Base-by-base conservation (phyloP, 768 basidiomycete species). In the Trametes villosa region DNA sequence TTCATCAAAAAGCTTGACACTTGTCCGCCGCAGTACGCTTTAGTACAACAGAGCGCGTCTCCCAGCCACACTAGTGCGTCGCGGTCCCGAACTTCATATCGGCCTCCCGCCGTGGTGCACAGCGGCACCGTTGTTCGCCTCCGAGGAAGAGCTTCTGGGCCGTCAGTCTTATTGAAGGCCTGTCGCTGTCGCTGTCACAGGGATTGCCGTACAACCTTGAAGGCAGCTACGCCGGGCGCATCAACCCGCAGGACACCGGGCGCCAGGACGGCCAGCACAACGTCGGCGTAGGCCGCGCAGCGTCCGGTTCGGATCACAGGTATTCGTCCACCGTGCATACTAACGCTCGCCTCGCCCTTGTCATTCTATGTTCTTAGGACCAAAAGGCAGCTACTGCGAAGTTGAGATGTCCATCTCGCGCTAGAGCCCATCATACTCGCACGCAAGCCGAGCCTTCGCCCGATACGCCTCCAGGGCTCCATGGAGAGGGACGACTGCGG, bases 381-480 rank as follows among this genome's bases (percentile, higher is more conserved):
- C 44, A 33, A 47, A 56, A 33, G 47, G 20, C 36, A 40, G 26
- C 52, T 40, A 30, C 31, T 15, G 12, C 12, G 13, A 4, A 13
- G 26, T 34, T 15, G 29, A 60, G 36, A 53, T 46, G 22, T 4
- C 12, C 34, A 48, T 51, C 49, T 42, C 38, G 41, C 20, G 15
- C 59, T 60, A 53, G 36, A 34, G 8, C 15, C 42, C 52, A 34
- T 53, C 44, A 42, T 53, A 44, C 31, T 48, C 34, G 54, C 44
- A 15, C 44, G 50, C 36, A 53, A 46, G 17, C 44, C 51, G 2
- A 11, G 30, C 9, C 31, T 11, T 18, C 34, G 17, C 22, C 45
- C 9, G n/a, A 47, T 53, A 51, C 53, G 58, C 46, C n/a, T n/a
- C n/a, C n/a, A n/a, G n/a, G n/a, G n/a, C n/a, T n/a, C n/a, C n/a